A percentile compares a stretch with the other conserved stretches of the same genome.
phyloP scores from a whole-genome alignment of 2,329 filamentous ascomycete species.

The Chrysoporthe cubensis region DNA sequence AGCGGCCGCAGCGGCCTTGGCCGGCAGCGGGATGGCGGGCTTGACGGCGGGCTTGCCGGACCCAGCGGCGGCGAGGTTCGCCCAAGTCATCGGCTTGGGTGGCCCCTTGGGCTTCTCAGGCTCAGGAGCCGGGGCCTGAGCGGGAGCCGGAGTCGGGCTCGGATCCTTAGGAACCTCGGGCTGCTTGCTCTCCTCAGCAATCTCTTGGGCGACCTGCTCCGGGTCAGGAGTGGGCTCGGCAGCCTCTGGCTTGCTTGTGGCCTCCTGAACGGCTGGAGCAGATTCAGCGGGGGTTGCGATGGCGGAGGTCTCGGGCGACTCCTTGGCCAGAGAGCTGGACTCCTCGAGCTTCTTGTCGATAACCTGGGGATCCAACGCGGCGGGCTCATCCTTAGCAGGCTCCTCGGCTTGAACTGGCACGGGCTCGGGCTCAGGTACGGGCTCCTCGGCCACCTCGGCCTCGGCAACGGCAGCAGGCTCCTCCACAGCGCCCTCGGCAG shows the following conservation, averaged over 20 bases:
- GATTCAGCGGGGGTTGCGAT: conserved; percentile 39
- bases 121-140: conserved; percentile 51
- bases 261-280: conserved; percentile 33
- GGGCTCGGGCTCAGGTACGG: conserved; percentile 38
- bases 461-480: conserved; percentile 36
- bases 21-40: conserved; percentile 49
- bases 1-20: conserved; percentile 61
- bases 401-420: conserved; percentile 38
- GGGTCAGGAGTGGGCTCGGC: conserved; percentile 46
- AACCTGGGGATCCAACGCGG: conserved; percentile 50
- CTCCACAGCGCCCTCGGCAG: conserved; percentile 47
- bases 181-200: conserved; percentile 59
- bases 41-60: conserved; percentile 38
- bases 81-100: conserved; percentile 74
- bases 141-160: conserved; percentile 54
- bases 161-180: conserved; percentile 70
- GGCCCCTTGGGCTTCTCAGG: conserved; percentile 52
- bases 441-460: conserved; percentile 40
- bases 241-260: conserved; percentile 39
- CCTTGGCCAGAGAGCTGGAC: conserved; percentile 45
- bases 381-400: conserved; percentile 36
- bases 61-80: conserved; percentile 66
- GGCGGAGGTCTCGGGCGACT: conserved; percentile 47
- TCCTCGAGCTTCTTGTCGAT: conserved; percentile 81
- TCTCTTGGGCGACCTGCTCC: conserved; percentile 56